Evolutionary conservation across 1,139 yeast genomes (phyloP).

Genomic region (Candida sojae): DNA sequence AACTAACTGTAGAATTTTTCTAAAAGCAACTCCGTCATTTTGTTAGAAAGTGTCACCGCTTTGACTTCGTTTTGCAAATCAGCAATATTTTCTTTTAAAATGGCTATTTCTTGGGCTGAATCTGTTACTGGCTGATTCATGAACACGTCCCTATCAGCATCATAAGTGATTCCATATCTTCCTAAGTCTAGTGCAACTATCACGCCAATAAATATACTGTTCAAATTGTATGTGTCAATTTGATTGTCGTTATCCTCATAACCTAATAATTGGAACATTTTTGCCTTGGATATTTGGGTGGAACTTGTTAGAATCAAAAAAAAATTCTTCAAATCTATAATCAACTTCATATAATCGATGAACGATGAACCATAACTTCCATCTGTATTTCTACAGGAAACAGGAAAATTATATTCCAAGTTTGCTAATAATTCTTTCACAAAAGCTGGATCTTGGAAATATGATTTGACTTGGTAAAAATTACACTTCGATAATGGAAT

Average conservation of each 20-base stretch:
- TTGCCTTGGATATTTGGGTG: conserved; percentile 22
- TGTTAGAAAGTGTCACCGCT: conserved; percentile 29
- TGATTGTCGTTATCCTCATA: conserved; percentile 15
- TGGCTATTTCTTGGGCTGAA: conserved; percentile 6
- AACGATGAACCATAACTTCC: conserved; percentile 17
- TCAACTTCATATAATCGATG: conserved; percentile 21
- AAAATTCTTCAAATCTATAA: conserved; percentile 32
- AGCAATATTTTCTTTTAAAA: conserved; percentile 19
- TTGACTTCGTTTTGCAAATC: conserved; percentile 22
- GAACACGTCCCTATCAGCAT: conserved; percentile 23
- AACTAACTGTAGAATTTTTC: conserved; percentile 23
- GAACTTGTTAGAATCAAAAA: conserved; percentile 29
- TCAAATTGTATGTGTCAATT: conserved; percentile 13
- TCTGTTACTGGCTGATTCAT: conserved; percentile 17
- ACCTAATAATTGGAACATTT: conserved; percentile 29
- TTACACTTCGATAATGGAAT: conserved; percentile 20
- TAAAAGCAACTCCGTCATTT: conserved; percentile 26
- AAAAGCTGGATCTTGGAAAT: conserved; percentile 14
- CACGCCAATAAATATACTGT: conserved; percentile 21
- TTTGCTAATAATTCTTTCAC: conserved; percentile 13
- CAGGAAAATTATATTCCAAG: conserved; percentile 28
- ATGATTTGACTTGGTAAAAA: conserved; percentile 15
- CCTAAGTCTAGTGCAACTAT: conserved; percentile 31
- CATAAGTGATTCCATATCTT: conserved; percentile 29
- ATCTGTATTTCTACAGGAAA: conserved; percentile 6